Evolutionary conservation across 768 basidiomycete genomes (phyloP).

Genomic region (Russula sp.): DNA sequence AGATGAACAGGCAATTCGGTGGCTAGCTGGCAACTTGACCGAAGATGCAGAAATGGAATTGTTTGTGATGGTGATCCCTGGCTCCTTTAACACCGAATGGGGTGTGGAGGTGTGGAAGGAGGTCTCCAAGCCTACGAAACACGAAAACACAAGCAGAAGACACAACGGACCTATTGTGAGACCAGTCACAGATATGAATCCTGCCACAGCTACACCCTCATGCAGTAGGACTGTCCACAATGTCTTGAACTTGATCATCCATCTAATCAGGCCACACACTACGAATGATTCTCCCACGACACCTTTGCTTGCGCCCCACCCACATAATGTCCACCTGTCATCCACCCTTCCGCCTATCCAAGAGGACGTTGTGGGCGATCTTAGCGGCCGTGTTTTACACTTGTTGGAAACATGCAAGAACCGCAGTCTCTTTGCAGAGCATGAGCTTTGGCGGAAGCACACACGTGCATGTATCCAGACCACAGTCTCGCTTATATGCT

Average conservation of each 20-base stretch:
- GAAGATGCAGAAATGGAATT: neutral
- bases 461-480: conserved; percentile 14
- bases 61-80: neutral
- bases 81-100: conserved; percentile 6
- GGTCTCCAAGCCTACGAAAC: neutral
- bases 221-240: neutral
- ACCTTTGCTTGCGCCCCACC: too few relatives aligned
- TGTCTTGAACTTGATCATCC: neutral
- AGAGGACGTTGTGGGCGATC: neutral
- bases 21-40: neutral
- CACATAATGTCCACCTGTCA: too few relatives aligned
- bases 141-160: neutral
- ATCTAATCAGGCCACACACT: neutral
- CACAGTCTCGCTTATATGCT: neutral
- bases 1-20: neutral
- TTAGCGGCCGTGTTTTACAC: conserved; percentile 2
- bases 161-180: too few relatives aligned
- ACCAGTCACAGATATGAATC: neutral
- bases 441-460: conserved; percentile 4
- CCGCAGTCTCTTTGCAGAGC: neutral
- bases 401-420: neutral
- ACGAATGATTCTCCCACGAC: neutral
- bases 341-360: neutral
- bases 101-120: neutral
- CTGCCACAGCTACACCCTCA: neutral